Percentiles rank a stretch among this genome's conserved stretches.
phyloP scores from a whole-genome alignment of 208 protist species.

The Crithidia brevicula region DNA sequence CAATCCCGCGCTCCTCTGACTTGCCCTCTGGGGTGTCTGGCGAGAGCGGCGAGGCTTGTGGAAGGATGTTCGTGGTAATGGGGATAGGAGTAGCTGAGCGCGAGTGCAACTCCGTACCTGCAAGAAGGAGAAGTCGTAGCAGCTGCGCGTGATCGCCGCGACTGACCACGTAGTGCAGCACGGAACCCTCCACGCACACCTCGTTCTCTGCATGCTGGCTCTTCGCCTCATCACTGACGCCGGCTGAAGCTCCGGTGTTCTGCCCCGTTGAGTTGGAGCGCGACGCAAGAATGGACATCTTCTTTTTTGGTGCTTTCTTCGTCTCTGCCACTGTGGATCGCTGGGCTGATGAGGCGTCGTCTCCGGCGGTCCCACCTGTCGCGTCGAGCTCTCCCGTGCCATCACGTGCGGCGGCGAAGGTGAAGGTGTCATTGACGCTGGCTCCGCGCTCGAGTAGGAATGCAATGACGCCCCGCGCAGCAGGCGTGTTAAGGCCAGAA shows the following conservation, averaged over 20 bases:
- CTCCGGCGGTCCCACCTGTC: background rate
- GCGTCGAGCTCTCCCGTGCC: background rate
- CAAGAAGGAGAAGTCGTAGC: slow-evolving; percentile 57
- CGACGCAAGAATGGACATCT: background rate
- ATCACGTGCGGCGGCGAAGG: slow-evolving; percentile 10
- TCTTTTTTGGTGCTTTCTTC: slow-evolving; percentile 13
- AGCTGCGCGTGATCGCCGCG: slow-evolving; percentile 62
- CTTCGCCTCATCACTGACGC: slow-evolving; percentile 1
- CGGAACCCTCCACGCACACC: slow-evolving; percentile 33
- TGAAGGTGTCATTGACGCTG: slow-evolving; percentile 51
- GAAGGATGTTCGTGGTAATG: background rate
- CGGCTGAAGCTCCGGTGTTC: background rate
- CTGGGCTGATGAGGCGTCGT: background rate
- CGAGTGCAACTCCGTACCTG: slow-evolving; percentile 6
- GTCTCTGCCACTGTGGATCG: background rate
- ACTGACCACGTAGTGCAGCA: slow-evolving; percentile 81
- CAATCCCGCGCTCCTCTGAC: background rate
- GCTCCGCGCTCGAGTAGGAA: slow-evolving; percentile 62
- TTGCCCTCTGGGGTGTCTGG: background rate
- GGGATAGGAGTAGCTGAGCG: too few species aligned
- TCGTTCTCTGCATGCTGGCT: slow-evolving; percentile 4
- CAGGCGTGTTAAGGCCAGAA: slow-evolving; percentile 36
- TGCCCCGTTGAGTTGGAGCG: background rate
- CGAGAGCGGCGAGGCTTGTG: background rate
- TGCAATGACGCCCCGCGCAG: slow-evolving; percentile 47